Evolutionary conservation across 2,329 filamentous ascomycete species (phyloP).

Genomic region (Fusarium duplospermum): DNA sequence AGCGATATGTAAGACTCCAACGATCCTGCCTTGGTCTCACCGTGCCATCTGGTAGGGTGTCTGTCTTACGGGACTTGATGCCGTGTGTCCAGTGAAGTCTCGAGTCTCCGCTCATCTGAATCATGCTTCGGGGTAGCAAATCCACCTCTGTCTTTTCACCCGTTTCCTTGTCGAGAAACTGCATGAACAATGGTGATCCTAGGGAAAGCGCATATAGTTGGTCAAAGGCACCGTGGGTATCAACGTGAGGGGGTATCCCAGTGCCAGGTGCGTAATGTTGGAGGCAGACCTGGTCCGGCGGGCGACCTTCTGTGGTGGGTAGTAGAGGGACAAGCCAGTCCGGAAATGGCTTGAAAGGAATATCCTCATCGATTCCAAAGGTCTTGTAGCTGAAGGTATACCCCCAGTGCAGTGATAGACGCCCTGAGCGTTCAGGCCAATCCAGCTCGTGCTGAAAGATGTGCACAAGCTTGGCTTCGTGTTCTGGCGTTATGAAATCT

Average conservation of each 20-base stretch:
- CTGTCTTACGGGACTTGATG: slow-evolving; percentile 65
- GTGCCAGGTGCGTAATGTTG: slow-evolving; percentile 70
- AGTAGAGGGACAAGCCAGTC: slow-evolving; percentile 63
- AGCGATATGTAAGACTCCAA: slow-evolving; percentile 68
- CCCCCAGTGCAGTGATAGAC: slow-evolving; percentile 65
- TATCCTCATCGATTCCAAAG: slow-evolving; percentile 63
- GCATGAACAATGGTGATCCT: slow-evolving; percentile 57
- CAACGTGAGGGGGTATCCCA: slow-evolving; percentile 71
- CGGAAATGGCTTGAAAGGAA: slow-evolving; percentile 63
- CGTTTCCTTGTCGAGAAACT: slow-evolving; percentile 50
- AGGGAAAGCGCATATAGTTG: slow-evolving; percentile 60
- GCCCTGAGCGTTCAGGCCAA: slow-evolving; percentile 59
- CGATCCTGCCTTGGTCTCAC: slow-evolving; percentile 57
- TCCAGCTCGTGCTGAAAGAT: slow-evolving; percentile 56
- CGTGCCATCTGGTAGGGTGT: slow-evolving; percentile 58
- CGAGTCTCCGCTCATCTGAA: slow-evolving; percentile 62
- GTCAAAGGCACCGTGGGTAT: slow-evolving; percentile 63
- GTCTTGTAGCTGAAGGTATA: slow-evolving; percentile 70
- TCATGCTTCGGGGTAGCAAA: slow-evolving; percentile 60
- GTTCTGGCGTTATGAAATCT: slow-evolving; percentile 58
- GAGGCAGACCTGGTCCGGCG: slow-evolving; percentile 68
- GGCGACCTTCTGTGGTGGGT: slow-evolving; percentile 55
- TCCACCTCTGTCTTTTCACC: slow-evolving; percentile 57
- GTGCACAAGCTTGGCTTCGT: slow-evolving; percentile 57
- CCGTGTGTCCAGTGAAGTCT: slow-evolving; percentile 67